Evolutionary conservation across 805 yeast genomes (phyloP), one percentile per base, ranked within the genome.

Genomic region (Yarrowia yakushimensis): DNA sequence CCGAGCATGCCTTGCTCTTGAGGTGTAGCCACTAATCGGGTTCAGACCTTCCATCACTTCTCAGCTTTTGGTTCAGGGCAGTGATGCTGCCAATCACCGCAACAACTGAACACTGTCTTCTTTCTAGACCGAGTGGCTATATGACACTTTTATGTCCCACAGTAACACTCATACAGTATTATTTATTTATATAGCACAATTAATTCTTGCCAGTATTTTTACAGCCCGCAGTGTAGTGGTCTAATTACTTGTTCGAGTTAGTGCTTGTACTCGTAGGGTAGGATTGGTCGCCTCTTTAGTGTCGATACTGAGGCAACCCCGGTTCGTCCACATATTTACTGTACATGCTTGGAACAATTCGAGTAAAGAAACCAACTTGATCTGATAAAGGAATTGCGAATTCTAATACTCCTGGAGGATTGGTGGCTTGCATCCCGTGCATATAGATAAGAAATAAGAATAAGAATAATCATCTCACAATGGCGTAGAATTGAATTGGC

Each of bases 151-250:
- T n/a, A 25, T n/a, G 50, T 17, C 50, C 22, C 3, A 11, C 34
- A 17, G 28, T 12, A n/a, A 12, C 52, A 23, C 39, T 48, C 55
- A 48, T 31, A 31, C 55, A 48, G 55, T 48, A 31, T 31, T 48
- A 48, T 48, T 48, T 48, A 48, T 48, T 48, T 48, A 48, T 48
- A 48, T 48, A 33, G 20, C 55, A 48, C 39, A 48, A 48, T 22
- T 48, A 48, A 48, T 48, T 22, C 27, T 48, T 48, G 55, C 22
- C 39, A 48, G 55, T 20, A 9, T 18, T 31, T 10, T 6, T 18
- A 12, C 13, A n/a, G 30, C 6, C 27, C 4, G 6, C 13, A 22
- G 31, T 25, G 18, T 15, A 8, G 31, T n/a, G n/a, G n/a, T n/a
- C n/a, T n/a, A n/a, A n/a, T n/a, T n/a, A n/a, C n/a, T n/a, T n/a